Base-by-base conservation (phyloP, 2,329 filamentous ascomycete species). In the Penicillium sp. region DNA sequence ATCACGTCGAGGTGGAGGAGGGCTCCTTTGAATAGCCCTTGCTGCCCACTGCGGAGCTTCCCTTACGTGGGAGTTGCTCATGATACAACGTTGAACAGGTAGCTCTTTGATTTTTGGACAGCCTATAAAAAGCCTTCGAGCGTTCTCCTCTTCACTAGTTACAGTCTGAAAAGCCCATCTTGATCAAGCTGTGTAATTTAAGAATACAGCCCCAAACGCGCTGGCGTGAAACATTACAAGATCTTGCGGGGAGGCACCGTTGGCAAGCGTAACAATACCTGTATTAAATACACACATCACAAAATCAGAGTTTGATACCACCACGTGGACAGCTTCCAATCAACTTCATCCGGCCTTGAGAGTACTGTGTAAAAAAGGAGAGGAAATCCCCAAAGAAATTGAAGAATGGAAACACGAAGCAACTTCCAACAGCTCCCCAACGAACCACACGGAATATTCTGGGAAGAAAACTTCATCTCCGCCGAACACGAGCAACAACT, bases 401-500 rank as follows among this genome's bases (percentile, higher is more conserved):
- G 8, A 4, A 30, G 0, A 2, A 47, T 46, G 47, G 46, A 3
- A 36, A 27, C 37, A 9, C 55, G 46, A 30, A 39, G 8, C 16
- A 43, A 54, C 8, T 56, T 64, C 27, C 46, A 56, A 27, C 62
- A 65, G 34, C 44, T 67, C 9, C 56, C 60, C n/a, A 62, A 61
- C 22, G 38, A 52, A 11, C 63, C 64, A 1, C 46, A 42, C 1
- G 64, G 64, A 5, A 57, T 67, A 6, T 60, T 71, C 22, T 74
- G 75, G 71, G 70, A 79, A 52, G 55, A 68, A 8, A 66, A 79
- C 52, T 80, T 79, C 57, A 71, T 80, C 59, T 69, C 68, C 0
- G 47, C 68, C 0, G 68, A 72, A 28, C 73, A 79, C 50, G 78
- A 80, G 59, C 57, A 62, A 22, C 47, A 62, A 1, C 73, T 80